These are phyloP conservation scores for Trichoderma sp. DNA, from an alignment of 2,329 filamentous ascomycete species.

Conservation along the genomic window DNA sequence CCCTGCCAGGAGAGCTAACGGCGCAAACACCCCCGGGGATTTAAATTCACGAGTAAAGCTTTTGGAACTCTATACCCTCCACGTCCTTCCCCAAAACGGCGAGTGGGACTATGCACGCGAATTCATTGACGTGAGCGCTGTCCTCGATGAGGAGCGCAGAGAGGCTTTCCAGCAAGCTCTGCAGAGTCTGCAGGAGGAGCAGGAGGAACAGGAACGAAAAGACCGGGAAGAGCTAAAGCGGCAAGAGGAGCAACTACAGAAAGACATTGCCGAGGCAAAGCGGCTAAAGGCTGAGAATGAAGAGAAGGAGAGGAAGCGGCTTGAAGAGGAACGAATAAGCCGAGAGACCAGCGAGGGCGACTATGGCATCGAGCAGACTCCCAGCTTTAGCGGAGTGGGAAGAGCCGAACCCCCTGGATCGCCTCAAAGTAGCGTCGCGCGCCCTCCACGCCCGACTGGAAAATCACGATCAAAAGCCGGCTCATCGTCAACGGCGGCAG, in stretches of 20 bases:
- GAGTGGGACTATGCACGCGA: conserved; percentile 96
- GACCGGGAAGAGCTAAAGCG: conserved; percentile 62
- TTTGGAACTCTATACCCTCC: conserved; percentile 91
- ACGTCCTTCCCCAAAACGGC: conserved; percentile 89
- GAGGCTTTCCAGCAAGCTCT: conserved; percentile 88
- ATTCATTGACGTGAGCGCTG: conserved; percentile 83
- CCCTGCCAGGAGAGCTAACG: conserved; percentile 57
- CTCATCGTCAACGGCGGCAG: conserved; percentile 38
- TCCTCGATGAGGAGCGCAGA: conserved; percentile 88
- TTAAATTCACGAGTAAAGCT: conserved; percentile 86
- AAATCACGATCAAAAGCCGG: conserved; percentile 38
- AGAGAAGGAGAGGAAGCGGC: conserved; percentile 54
- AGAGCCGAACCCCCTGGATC: conserved; percentile 40
- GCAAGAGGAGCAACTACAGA: conserved; percentile 61
- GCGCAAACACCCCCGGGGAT: conserved; percentile 81
- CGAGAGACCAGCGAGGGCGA: conserved; percentile 64
- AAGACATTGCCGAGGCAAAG: conserved; percentile 61
- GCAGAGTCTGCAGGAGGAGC: conserved; percentile 82
- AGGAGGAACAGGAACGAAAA: conserved; percentile 69
- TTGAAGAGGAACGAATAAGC: conserved; percentile 58
- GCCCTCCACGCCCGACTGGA: conserved; percentile 34
- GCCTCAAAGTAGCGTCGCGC: conserved; percentile 43
- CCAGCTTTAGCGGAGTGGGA: conserved; percentile 44
- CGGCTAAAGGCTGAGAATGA: conserved; percentile 62
- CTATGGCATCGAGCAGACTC: conserved; percentile 67